Conservation (phyloP, 768 basidiomycete genomes). For the Leccinum longicurvipes region DNA sequence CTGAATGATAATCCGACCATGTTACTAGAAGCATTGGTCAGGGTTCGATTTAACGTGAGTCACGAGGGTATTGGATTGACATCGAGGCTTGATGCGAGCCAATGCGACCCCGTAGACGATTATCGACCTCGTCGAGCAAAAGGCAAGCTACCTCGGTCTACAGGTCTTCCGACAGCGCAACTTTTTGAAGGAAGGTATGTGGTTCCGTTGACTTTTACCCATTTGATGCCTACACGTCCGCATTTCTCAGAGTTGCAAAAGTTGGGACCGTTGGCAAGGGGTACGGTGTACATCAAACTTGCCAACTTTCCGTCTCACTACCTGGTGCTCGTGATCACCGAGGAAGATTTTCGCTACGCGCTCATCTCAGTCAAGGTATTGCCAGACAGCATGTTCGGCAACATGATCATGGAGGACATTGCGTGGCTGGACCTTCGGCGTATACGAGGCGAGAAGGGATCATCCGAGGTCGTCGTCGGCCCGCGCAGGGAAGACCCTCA, state of each 20-base stretch:
- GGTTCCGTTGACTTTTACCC: conserved; percentile 1
- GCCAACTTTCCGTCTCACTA: conserved; percentile 77
- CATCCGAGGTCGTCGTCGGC: conserved; percentile 10
- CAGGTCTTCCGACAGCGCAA: conserved; percentile 68
- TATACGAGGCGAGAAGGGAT: conserved; percentile 49
- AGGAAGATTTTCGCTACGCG: conserved; percentile 77
- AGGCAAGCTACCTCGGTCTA: conserved; percentile 82
- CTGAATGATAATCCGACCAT: conserved; percentile 68
- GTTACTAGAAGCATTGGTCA: conserved; percentile 54
- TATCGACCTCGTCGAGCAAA: conserved; percentile 76
- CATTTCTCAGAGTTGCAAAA: conserved; percentile 57
- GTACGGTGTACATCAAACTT: conserved; percentile 72
- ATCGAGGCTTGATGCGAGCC: neutral
- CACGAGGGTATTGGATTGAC: neutral
- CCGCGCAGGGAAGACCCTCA: conserved; percentile 17
- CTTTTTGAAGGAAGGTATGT: conserved; percentile 59
- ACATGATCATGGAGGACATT: conserved; percentile 72
- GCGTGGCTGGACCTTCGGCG: conserved; percentile 72
- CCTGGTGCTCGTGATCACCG: conserved; percentile 78
- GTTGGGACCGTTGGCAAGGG: conserved; percentile 61
- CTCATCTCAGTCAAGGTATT: conserved; percentile 65
- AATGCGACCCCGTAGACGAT: conserved; percentile 60
- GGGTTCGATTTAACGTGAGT: conserved; percentile 62
- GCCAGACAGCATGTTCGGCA: conserved; percentile 51
- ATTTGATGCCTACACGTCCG: neutral